phyloP scores from a whole-genome alignment of 2,329 filamentous ascomycete genomes.

The Teratosphaeria pseudoeucalypti region DNA sequence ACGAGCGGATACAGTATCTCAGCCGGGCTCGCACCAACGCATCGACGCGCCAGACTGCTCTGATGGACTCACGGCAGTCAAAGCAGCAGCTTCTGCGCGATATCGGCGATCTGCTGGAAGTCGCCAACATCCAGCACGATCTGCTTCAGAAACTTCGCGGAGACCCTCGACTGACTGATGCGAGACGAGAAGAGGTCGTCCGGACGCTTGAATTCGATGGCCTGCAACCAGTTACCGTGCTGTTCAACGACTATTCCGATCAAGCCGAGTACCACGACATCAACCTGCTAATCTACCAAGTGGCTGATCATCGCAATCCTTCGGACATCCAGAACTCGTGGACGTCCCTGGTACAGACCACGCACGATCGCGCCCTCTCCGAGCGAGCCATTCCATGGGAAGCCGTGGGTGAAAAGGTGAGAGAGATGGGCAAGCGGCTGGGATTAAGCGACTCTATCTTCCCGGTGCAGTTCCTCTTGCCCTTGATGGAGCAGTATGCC shows the following conservation, averaged over 20 bases:
- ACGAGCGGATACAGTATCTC: slow-evolving; percentile 78
- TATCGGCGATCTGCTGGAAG: slow-evolving; percentile 75
- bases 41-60: slow-evolving; percentile 66
- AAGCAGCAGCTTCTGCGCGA: slow-evolving; percentile 79
- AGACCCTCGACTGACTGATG: slow-evolving; percentile 58
- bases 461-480: slow-evolving; percentile 36
- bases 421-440: slow-evolving; percentile 46
- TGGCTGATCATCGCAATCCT: slow-evolving; percentile 80
- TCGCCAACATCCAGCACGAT: slow-evolving; percentile 92
- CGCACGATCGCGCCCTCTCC: slow-evolving; percentile 41
- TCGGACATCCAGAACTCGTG: slow-evolving; percentile 77
- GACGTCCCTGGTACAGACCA: slow-evolving; percentile 66
- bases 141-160: slow-evolving; percentile 65
- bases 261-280: slow-evolving; percentile 89
- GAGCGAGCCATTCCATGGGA: slow-evolving; percentile 53
- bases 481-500: slow-evolving; percentile 46
- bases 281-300: slow-evolving; percentile 83
- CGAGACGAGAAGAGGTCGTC: slow-evolving; percentile 52
- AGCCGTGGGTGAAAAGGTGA: slow-evolving; percentile 51
- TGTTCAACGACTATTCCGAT: slow-evolving; percentile 90
- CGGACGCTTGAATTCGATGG: slow-evolving; percentile 51
- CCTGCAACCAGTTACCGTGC: slow-evolving; percentile 67
- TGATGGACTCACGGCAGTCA: slow-evolving; percentile 47
- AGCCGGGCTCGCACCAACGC: slow-evolving; percentile 88
- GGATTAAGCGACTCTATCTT: slow-evolving; percentile 21